phyloP scores from a whole-genome alignment of 129 eudicot species.

The Ambrosia trifida region DNA sequence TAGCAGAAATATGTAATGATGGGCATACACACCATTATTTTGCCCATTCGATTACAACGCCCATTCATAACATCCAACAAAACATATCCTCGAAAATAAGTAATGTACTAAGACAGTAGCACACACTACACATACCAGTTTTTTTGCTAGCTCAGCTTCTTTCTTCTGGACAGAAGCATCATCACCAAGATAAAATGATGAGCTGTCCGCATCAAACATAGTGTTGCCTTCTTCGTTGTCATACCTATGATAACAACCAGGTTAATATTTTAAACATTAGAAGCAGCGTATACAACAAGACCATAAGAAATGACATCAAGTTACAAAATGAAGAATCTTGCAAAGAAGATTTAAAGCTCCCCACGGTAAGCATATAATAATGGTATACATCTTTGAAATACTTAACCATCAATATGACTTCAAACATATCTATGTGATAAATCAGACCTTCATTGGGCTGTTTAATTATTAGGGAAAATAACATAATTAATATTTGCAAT shows the following conservation, averaged over 20 bases:
- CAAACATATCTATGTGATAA: background rate
- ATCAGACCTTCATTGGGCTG: background rate
- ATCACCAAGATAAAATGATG: conserved; percentile 61
- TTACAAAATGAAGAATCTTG: conserved; percentile 12
- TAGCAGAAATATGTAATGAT: background rate
- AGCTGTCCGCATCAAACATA: conserved; percentile 56
- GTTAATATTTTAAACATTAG: background rate
- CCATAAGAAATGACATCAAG: background rate
- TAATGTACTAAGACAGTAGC: background rate
- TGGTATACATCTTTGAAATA: background rate
- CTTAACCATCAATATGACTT: background rate
- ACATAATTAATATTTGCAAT: background rate
- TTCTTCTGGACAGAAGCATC: conserved; percentile 61
- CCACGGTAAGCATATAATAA: background rate
- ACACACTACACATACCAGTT: conserved; percentile 46
- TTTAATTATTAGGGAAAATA: background rate
- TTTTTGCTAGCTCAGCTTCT: conserved; percentile 59
- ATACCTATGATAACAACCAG: conserved; percentile 45
- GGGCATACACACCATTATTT: background rate
- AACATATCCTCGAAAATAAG: background rate
- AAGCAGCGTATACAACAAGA: conserved; percentile 8
- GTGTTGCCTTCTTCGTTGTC: conserved; percentile 68
- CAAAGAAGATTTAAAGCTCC: background rate
- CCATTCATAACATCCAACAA: background rate
- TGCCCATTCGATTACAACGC: background rate